A percentile compares a stretch with the other conserved stretches of the same genome.
phyloP scores from a whole-genome alignment of 495 filamentous ascomycete species.

The Penicillium taxi region DNA sequence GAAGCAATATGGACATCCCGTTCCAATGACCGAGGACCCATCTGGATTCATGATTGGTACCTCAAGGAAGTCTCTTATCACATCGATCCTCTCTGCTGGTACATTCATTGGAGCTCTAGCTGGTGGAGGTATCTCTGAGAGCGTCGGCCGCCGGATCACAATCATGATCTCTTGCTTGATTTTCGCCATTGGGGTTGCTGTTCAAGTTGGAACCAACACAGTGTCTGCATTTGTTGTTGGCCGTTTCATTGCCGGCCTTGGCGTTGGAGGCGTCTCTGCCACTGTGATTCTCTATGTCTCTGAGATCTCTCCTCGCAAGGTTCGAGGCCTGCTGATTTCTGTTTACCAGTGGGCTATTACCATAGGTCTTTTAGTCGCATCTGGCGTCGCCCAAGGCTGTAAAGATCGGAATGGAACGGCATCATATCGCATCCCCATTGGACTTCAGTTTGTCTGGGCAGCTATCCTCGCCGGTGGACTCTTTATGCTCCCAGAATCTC shows the following conservation, averaged over 20 bases:
- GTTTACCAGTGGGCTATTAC: conserved; percentile 65
- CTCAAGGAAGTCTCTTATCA: conserved; percentile 47
- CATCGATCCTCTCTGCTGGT: conserved; percentile 63
- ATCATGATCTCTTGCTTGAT: conserved; percentile 56
- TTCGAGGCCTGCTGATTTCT: conserved; percentile 58
- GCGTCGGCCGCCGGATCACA: conserved; percentile 56
- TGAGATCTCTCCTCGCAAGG: conserved; percentile 50
- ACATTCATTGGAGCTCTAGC: conserved; percentile 68
- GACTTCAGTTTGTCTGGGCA: conserved; percentile 60
- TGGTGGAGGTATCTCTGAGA: conserved; percentile 57
- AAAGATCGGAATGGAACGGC: conserved; percentile 47
- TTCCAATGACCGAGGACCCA: conserved; percentile 8
- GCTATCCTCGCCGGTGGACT: conserved; percentile 56
- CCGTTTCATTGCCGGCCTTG: conserved; percentile 61
- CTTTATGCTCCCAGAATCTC: conserved; percentile 66
- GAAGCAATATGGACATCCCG: conserved; percentile 28
- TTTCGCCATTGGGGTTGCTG: conserved; percentile 54
- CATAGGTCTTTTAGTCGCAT: conserved; percentile 61
- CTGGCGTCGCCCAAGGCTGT: conserved; percentile 61
- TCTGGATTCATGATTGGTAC: conserved; percentile 11
- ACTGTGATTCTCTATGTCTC: conserved; percentile 67
- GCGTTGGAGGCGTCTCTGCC: conserved; percentile 65
- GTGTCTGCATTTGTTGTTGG: conserved; percentile 53
- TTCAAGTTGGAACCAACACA: conserved; percentile 46
- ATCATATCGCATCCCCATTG: conserved; percentile 63